phyloP scores from a whole-genome alignment of 495 filamentous ascomycete genomes.

The Geopyxis carbonaria region DNA sequence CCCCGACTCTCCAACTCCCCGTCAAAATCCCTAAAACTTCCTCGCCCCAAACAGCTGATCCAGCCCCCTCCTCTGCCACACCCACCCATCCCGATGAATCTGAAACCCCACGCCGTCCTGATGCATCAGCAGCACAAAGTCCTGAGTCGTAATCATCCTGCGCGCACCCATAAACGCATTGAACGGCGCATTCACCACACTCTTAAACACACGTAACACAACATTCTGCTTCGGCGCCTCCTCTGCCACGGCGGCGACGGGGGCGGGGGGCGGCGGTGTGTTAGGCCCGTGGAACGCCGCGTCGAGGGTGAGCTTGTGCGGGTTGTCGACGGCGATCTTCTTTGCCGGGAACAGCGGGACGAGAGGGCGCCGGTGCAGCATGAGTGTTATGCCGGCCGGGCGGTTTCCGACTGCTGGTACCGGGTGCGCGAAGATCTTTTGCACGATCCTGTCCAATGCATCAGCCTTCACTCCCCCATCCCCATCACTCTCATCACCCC shows the following conservation, averaged over 20 bases:
- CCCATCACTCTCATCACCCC: neutral
- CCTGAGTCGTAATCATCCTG: slow-evolving; percentile 4
- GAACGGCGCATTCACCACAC: neutral
- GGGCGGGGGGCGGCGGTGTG: too few relatives aligned
- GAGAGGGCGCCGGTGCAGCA: slow-evolving; percentile 14
- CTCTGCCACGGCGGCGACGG: slow-evolving; percentile 4
- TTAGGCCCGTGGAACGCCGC: neutral
- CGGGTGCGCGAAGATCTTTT: slow-evolving; percentile 17
- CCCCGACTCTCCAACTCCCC: neutral
- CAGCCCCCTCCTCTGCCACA: slow-evolving; percentile 23
- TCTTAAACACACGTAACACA: neutral
- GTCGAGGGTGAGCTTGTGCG: neutral
- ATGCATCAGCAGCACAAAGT: slow-evolving; percentile 13
- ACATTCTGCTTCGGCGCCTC: slow-evolving; percentile 1
- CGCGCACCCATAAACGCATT: neutral
- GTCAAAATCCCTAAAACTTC: neutral
- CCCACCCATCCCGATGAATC: slow-evolving; percentile 17
- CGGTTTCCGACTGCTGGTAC: too few relatives aligned
- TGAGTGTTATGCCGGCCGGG: slow-evolving; percentile 6
- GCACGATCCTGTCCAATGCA: slow-evolving; percentile 10
- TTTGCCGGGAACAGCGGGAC: slow-evolving; percentile 13
- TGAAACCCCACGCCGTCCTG: slow-evolving; percentile 13
- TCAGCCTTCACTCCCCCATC: slow-evolving; percentile 3
- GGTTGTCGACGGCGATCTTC: slow-evolving; percentile 10
- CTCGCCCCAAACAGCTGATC: slow-evolving; percentile 16